phyloP scores from a whole-genome alignment of 1,284 basidiomycete genomes.

The Cryptococcus floricola region DNA sequence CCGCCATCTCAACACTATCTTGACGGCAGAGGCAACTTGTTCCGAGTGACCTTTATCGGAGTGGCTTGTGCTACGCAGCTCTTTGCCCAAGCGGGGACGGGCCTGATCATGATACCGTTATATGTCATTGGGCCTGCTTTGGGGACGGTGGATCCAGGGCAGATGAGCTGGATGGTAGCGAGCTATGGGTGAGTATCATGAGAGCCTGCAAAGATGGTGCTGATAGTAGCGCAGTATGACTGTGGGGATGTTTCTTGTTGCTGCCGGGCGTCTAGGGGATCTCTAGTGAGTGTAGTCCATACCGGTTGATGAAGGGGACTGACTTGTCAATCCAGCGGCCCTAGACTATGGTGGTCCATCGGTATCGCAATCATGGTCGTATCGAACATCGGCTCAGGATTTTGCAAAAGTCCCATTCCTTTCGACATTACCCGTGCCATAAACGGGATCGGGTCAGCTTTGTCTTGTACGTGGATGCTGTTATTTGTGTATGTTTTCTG shows the following conservation, averaged over 20 bases:
- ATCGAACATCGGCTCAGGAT: slow-evolving; percentile 20
- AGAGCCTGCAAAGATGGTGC: neutral
- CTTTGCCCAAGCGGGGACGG: slow-evolving; percentile 27
- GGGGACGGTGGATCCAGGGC: slow-evolving; percentile 20
- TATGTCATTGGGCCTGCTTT: slow-evolving; percentile 23
- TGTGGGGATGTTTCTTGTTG: slow-evolving; percentile 30
- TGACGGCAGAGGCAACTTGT: slow-evolving; percentile 3
- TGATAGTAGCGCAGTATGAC: slow-evolving; percentile 20
- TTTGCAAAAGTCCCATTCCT: slow-evolving; percentile 18
- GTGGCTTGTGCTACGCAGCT: slow-evolving; percentile 25
- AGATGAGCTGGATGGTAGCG: slow-evolving; percentile 31
- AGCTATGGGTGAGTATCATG: slow-evolving; percentile 14
- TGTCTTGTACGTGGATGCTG: slow-evolving; percentile 17
- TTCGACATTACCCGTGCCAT: slow-evolving; percentile 31
- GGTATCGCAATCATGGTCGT: slow-evolving; percentile 12
- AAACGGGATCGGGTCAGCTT: slow-evolving; percentile 28
- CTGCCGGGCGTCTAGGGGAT: slow-evolving; percentile 28
- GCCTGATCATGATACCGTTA: slow-evolving; percentile 26
- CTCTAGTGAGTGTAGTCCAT: slow-evolving; percentile 16
- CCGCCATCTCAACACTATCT: neutral
- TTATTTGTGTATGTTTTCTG: neutral
- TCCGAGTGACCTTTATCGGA: slow-evolving; percentile 18
- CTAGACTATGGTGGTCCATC: slow-evolving; percentile 14
- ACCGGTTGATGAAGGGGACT: neutral
- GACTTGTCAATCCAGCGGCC: slow-evolving; percentile 9